Base-by-base conservation (phyloP, 2,329 filamentous ascomycete genomes). In the Plectosphaerella plurivora region DNA sequence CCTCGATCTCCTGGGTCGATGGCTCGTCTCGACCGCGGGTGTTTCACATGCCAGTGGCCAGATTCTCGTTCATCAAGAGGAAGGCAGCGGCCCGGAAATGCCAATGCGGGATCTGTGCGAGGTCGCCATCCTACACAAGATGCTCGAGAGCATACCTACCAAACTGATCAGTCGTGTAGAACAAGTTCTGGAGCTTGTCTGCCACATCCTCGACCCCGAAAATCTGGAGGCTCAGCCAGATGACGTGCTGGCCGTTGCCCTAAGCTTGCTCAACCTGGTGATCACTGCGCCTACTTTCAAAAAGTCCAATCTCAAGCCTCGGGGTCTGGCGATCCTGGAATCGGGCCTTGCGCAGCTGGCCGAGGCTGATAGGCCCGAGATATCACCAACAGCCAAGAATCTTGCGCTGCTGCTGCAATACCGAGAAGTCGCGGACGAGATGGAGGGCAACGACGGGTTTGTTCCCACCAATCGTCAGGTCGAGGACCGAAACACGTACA, bases 151-250 rank as follows among this genome's bases (percentile, higher is more conserved):
- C 45, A 78, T 86, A 45, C 78, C 84, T 1, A 79, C 86, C 20
- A 83, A 81, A 55, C 74, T 91, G 12, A 78, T 87, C 28, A 77
- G 76, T 33, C 79, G 83, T 52, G 85, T 87, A 2, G 77, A 78
- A 44, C 83, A 88, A 58, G 75, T 89, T 7, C 69, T 91, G 2
- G 78, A 83, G 45, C 74, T 91, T 2, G 77, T 86, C 47, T 73
- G 74, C 49, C 78, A 87, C 51, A 75, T 91, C 0, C 65, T 91
- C 1, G 66, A 69, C 5, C 72, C 73, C 15, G 73, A 76, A 33
- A 66, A 72, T 7, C 68, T 70, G 4, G 67, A 71, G 0, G 53
- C 67, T 3, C 65, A 72, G 3, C 72, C 71, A 15, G 73, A 81
- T 51, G 78, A 82, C 37, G 66, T 78, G 18, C 61, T 78, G 2